Base-by-base conservation (phyloP, 495 filamentous ascomycete genomes). In the Symbiotaphrina buchneri region DNA sequence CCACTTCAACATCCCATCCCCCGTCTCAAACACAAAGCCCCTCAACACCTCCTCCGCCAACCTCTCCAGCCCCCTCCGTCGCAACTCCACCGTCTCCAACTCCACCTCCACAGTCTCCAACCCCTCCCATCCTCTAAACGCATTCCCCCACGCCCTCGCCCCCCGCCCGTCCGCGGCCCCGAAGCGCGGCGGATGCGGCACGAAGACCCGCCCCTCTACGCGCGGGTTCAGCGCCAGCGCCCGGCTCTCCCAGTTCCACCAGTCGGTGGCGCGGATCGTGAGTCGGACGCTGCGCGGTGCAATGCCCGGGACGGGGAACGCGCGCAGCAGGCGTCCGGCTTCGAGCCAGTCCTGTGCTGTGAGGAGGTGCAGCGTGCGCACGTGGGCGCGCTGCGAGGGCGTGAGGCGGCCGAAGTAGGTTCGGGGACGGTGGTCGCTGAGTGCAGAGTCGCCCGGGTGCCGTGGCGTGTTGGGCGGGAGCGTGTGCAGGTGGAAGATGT, bases 241-340 rank as follows among this genome's bases (percentile, higher is more conserved):
- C 5, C 19, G 31, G 5, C 39, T 39, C 35, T 51, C 48, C 48
- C 48, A 47, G 20, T 24, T 41, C 38, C 41, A 49, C 48, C 49
- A 53, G 31, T 53, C 49, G 6, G 42, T 44, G 26, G 51, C 42
- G 2, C 49, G 33, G 18, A 53, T 7, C 4, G 48, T 51, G 11
- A 53, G 34, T 17, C 32, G 46, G 1, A 53, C 24, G 16, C 28
- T 30, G 8, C 21, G 22, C 5, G 35, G 32, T 8, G 2, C 8
- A 7, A 18, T 30, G 20, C 14, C 13, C 10, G 34, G 33, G 30
- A 37, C 37, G n/a, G 6, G 19, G 16, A 27, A n/a, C 19, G 26
- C 30, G 14, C 8, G 8, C 6, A 32, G 19, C 14, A n/a, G 14
- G 6, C 10, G 10, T 13, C 4, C 26, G 11, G n/a, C 18, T 22